Base-by-base conservation (phyloP, 139 green algal genomes). In the Chlorella sp. region DNA sequence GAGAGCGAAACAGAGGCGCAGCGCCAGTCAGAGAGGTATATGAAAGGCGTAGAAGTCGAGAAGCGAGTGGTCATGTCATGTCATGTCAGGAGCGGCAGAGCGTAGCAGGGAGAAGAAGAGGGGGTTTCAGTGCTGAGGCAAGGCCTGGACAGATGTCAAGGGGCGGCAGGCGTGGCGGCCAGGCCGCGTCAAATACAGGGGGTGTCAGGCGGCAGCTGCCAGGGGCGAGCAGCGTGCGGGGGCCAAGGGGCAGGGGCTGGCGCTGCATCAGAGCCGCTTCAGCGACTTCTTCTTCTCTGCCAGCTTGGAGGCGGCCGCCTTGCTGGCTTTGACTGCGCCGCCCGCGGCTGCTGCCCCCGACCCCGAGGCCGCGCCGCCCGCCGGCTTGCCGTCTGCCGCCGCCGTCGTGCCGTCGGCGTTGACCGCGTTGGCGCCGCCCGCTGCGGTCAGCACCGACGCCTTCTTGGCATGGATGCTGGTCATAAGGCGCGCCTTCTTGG, bases 401-500 rank as follows among this genome's bases (percentile, higher is more conserved):
- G 64, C 68, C 19, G 65, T 43, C 4, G 43, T 70, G 44, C 77
- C 78, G 34, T 77, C 84, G 38, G 88, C 91, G 83, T 96, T 95
- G 40, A 93, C 87, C 22, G 92, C 92, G 84, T 97, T 97, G 43
- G 92, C 95, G 14, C 89, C 93, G 58, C 92, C 93, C 19, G 90
- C 85, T 24, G 91, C 91, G 60, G 94, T 96, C 60, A 97, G 87
- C 34, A 95, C 93, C 80, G 88, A 93, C 41, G 89, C 68, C 80
- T 84, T 89, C n/a, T 51, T 68, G 48, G 65, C 94, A 83, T 98
- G 93, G 64, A 98, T 97, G 87, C 80, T 92, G 41, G 97, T 99
- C 94, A 99, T 97, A 20, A 99, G 91, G 34, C 88, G 88, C 19
- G 96, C 96, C 34, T 96, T 94, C 36, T 91, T 89, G 32, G 92